Conservation (phyloP, 2,329 filamentous ascomycete species). For the Arthrobotrys pseudoclavata region DNA sequence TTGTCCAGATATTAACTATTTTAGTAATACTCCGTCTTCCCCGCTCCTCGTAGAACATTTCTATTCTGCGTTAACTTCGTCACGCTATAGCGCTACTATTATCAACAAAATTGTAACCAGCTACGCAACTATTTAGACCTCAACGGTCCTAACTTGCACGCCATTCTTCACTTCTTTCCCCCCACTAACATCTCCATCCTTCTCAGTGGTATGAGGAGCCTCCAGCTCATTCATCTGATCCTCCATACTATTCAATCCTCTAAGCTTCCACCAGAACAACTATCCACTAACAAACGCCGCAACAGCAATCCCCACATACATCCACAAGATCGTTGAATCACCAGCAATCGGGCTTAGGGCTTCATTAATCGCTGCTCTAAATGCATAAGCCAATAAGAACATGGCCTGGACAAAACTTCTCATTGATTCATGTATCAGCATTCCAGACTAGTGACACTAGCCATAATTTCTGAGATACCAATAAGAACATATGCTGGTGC, state of each 20-base stretch:
- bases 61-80: too few relatives aligned
- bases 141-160: neutral
- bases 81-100: too few relatives aligned
- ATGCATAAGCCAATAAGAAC: conserved; percentile 73
- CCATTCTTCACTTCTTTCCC: neutral
- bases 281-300: conserved; percentile 63
- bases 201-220: neutral
- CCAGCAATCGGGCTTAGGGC: conserved; percentile 67
- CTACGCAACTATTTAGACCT: too few relatives aligned
- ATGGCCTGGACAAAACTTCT: conserved; percentile 74
- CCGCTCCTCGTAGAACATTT: too few relatives aligned
- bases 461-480: conserved; percentile 74
- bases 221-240: conserved; percentile 64
- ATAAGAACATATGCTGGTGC: conserved; percentile 71
- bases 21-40: too few relatives aligned
- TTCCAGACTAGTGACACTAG: conserved; percentile 77
- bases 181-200: neutral
- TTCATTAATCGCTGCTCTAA: conserved; percentile 71
- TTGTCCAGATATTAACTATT: too few relatives aligned
- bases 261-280: conserved; percentile 64
- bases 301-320: conserved; percentile 64
- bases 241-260: conserved; percentile 64
- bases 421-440: conserved; percentile 81
- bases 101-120: too few relatives aligned
- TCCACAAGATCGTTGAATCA: conserved; percentile 68